These are phyloP conservation scores for Phytophthora constricta DNA, from an alignment of 352 stramenopile species.

Conservation along the genomic window DNA sequence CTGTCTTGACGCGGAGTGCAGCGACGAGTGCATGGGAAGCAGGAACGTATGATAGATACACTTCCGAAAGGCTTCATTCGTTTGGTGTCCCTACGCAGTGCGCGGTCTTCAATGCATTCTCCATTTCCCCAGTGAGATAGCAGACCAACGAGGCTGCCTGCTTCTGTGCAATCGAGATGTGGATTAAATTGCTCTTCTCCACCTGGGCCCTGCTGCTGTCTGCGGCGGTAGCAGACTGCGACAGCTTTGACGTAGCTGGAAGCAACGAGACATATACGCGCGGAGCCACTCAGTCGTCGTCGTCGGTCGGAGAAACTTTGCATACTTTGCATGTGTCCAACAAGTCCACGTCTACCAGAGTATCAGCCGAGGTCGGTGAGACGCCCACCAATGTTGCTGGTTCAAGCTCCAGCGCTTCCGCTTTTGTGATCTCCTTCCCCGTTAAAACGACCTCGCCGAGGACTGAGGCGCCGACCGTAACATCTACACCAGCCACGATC, in stretches of 20 bases:
- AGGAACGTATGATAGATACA: background rate
- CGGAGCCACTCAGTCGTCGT: constrained; percentile 4
- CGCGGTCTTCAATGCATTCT: background rate
- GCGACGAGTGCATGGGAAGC: background rate
- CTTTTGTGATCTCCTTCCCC: background rate
- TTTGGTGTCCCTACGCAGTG: background rate
- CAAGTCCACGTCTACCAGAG: background rate
- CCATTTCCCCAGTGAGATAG: constrained; percentile 16
- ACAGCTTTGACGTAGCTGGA: constrained; percentile 2
- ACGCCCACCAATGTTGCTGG: background rate
- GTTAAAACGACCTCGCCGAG: background rate
- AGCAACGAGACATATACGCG: constrained; percentile 16
- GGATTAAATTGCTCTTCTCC: constrained; percentile 7
- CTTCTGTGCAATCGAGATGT: constrained; percentile 13
- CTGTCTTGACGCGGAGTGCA: background rate
- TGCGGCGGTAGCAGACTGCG: background rate
- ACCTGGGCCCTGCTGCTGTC: constrained; percentile 3
- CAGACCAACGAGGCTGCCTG: too few species aligned
- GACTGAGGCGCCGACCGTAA: background rate
- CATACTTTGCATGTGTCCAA: background rate
- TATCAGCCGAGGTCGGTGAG: background rate
- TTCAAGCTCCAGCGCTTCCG: background rate
- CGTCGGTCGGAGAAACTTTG: background rate
- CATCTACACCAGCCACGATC: background rate
- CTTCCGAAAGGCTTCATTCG: background rate